A percentile compares a stretch with the other conserved stretches of the same genome.
These are phyloP conservation scores for Pyrenochaeta sp. DNA, from an alignment of 2,329 filamentous ascomycete species.

Conservation along the genomic window DNA sequence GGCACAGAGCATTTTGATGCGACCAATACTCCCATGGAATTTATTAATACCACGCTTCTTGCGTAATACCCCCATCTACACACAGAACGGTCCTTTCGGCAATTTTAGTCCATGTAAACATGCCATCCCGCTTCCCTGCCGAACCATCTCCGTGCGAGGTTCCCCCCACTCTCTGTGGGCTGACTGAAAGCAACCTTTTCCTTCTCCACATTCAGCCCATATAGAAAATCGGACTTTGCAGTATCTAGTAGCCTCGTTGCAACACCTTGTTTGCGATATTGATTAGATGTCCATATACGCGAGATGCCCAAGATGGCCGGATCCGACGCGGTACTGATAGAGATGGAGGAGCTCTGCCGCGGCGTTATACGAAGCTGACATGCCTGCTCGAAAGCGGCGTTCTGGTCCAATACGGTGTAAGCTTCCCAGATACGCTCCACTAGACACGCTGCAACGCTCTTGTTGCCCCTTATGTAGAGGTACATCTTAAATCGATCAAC, in stretches of 20 bases:
- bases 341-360: slow-evolving; percentile 50
- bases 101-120: slow-evolving; percentile 66
- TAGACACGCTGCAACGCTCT: slow-evolving; percentile 69
- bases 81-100: background rate
- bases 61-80: background rate
- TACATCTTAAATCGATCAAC: slow-evolving; percentile 66
- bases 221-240: slow-evolving; percentile 64
- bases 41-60: too few species aligned
- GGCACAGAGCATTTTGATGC: background rate
- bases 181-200: slow-evolving; percentile 69
- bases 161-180: slow-evolving; percentile 69
- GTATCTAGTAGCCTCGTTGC: slow-evolving; percentile 66
- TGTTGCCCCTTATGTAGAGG: slow-evolving; percentile 67
- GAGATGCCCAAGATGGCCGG: slow-evolving; percentile 68
- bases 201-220: slow-evolving; percentile 64
- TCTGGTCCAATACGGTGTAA: slow-evolving; percentile 55
- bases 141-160: slow-evolving; percentile 67
- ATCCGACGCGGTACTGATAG: slow-evolving; percentile 52
- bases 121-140: slow-evolving; percentile 65
- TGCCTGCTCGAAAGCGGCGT: slow-evolving; percentile 25
- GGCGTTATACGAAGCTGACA: slow-evolving; percentile 19
- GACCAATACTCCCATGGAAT: background rate
- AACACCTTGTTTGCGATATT: slow-evolving; percentile 65
- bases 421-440: slow-evolving; percentile 69
- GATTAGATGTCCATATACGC: slow-evolving; percentile 70